A percentile compares a stretch with the other conserved stretches of the same genome.
phyloP scores from a whole-genome alignment of 345 rosid species.

The Salix suchowensis region DNA sequence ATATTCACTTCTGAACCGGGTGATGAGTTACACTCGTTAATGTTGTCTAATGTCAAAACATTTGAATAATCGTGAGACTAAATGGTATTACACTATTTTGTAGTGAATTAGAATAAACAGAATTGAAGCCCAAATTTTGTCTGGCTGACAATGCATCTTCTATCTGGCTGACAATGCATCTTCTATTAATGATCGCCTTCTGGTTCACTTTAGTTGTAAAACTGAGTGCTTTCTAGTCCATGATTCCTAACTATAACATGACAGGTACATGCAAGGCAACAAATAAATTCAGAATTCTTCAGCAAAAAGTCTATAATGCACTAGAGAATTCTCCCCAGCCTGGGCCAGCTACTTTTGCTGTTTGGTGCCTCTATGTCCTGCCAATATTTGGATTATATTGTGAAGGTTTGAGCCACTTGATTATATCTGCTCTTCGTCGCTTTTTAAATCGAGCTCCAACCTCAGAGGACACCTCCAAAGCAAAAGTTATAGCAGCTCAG shows the following conservation, averaged over 20 bases:
- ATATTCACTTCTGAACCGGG: not conserved
- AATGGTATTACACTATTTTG: not conserved
- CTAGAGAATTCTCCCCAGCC: conserved; percentile 65
- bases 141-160: not conserved
- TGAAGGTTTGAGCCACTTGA: conserved; percentile 92
- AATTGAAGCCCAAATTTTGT: not conserved
- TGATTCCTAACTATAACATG: not conserved
- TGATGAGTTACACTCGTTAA: not conserved
- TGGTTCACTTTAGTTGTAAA: not conserved
- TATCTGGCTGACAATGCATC: not conserved
- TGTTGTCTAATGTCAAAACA: not conserved
- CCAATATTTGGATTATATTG: conserved; percentile 60
- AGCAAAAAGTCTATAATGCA: conserved; percentile 55
- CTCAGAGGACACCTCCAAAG: conserved; percentile 38
- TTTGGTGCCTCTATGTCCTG: conserved; percentile 59
- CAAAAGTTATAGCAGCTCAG: conserved; percentile 56
- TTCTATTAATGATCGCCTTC: not conserved
- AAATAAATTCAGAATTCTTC: conserved; percentile 68
- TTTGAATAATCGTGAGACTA: too few species aligned
- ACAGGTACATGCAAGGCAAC: conserved; percentile 74
- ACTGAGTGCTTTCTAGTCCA: not conserved
- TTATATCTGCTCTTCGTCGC: conserved; percentile 70
- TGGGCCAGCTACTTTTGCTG: conserved; percentile 64
- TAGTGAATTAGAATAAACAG: not conserved
- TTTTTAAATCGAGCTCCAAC: conserved; percentile 36